Base-by-base conservation (phyloP, 1,284 basidiomycete genomes). In the Pterula multifida region DNA sequence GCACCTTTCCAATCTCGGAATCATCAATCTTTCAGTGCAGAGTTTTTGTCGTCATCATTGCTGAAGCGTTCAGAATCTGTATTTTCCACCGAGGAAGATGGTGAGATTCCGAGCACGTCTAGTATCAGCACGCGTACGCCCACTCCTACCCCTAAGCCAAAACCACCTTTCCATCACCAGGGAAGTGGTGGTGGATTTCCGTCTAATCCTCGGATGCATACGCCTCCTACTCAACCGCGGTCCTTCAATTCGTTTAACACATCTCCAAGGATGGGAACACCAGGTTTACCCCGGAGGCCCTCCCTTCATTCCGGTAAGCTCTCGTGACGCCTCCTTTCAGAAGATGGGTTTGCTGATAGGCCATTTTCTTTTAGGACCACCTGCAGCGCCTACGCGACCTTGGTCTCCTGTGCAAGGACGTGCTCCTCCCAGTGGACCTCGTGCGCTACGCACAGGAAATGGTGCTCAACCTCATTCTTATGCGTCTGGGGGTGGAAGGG, bases 321-420 rank as follows among this genome's bases (percentile, higher is more conserved):
- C 17, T 22, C n/a, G 9, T 35, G 9, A n/a, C n/a, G n/a, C n/a
- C n/a, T n/a, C n/a, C n/a, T n/a, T n/a, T n/a, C n/a, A n/a, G n/a
- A n/a, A n/a, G n/a, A n/a, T n/a, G n/a, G n/a, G n/a, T n/a, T n/a
- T n/a, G n/a, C n/a, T n/a, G n/a, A n/a, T n/a, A 9, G 11, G 32
- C 32, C 32, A n/a, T n/a, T 35, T 35, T 35, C 32, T 11, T n/a
- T 35, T n/a, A 9, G 32, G 6, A 15, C 28, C 28, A 6, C 17
- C 39, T 11, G 21, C 39, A 17, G 39, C n/a, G 4, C 4, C 39
- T n/a, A 11, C 39, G 9, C 13, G 39, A 42, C 4, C 39, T 9
- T 42, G 39, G 39, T 42, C 39, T 42, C 39, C 39, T 42, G 39
- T 42, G 4, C 39, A 42, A 42, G 39, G 39, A 4, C 39, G 39